These are phyloP conservation scores for Atkinsonella texensis DNA, from an alignment of 2,329 filamentous ascomycete species.

Conservation along the genomic window DNA sequence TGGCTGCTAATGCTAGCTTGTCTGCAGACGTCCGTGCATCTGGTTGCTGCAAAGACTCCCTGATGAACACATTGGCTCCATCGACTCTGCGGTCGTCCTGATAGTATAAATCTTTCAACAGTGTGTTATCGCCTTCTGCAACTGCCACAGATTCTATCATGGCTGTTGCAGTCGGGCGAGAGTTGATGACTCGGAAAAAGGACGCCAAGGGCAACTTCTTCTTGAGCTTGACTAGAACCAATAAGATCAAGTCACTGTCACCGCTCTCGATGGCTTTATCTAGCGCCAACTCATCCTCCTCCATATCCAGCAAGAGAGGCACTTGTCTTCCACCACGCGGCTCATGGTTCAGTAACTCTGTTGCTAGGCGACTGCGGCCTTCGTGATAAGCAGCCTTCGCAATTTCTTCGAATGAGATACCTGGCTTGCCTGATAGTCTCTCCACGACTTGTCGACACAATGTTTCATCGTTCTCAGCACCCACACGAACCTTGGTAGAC, in stretches of 20 bases:
- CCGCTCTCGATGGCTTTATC: slow-evolving; percentile 96
- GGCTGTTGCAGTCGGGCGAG: slow-evolving; percentile 71
- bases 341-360: slow-evolving; percentile 83
- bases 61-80: slow-evolving; percentile 75
- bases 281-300: slow-evolving; percentile 86
- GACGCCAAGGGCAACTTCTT: slow-evolving; percentile 80
- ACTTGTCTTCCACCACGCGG: slow-evolving; percentile 93
- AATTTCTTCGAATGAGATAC: slow-evolving; percentile 92
- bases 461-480: slow-evolving; percentile 73
- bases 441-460: slow-evolving; percentile 81
- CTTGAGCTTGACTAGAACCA: slow-evolving; percentile 76
- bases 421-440: slow-evolving; percentile 73
- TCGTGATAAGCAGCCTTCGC: slow-evolving; percentile 90
- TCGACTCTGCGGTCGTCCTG: slow-evolving; percentile 88
- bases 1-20: slow-evolving; percentile 78
- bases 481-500: slow-evolving; percentile 79
- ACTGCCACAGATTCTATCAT: slow-evolving; percentile 75
- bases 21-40: slow-evolving; percentile 61
- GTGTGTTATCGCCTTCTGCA: slow-evolving; percentile 56
- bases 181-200: slow-evolving; percentile 88
- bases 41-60: slow-evolving; percentile 66
- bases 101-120: slow-evolving; percentile 94
- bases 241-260: slow-evolving; percentile 86
- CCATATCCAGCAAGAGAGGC: slow-evolving; percentile 83
- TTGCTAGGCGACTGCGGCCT: slow-evolving; percentile 78